A percentile compares a stretch with the other conserved stretches of the same genome.
phyloP scores from a whole-genome alignment of 2,329 filamentous ascomycete species.

The Hymenoscyphus salicellus region DNA sequence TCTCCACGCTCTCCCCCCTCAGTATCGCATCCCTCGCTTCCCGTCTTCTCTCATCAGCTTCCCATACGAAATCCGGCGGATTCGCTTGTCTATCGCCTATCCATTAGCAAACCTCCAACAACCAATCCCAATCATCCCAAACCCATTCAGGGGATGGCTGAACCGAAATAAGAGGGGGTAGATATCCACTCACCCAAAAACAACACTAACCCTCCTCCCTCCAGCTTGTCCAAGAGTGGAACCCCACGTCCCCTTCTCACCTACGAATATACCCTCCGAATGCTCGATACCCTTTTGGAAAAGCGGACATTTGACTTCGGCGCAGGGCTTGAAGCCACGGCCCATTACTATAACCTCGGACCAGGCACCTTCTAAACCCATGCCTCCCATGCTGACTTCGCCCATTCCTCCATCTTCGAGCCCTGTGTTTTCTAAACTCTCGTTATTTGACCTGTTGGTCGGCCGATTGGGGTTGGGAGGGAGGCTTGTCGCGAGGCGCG shows the following conservation, averaged over 20 bases:
- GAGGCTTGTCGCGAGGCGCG: neutral
- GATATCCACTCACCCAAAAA: neutral
- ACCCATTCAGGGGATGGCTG: no score
- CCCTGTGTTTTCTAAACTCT: neutral
- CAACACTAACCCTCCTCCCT: neutral
- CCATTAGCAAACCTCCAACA: no score
- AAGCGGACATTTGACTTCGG: neutral
- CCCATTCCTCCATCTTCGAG: neutral
- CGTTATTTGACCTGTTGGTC: neutral
- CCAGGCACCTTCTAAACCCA: neutral
- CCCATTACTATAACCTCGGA: neutral
- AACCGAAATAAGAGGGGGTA: neutral
- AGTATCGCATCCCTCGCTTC: slow-evolving; percentile 11
- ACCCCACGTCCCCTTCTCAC: neutral
- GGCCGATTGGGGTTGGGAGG: neutral
- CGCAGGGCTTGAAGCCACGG: neutral
- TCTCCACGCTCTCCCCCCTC: slow-evolving; percentile 14
- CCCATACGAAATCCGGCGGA: slow-evolving; percentile 17
- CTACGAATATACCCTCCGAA: neutral
- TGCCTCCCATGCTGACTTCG: neutral
- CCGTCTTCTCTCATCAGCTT: slow-evolving; percentile 8
- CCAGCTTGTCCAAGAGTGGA: neutral
- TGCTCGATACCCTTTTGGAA: neutral
- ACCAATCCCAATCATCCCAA: no score
- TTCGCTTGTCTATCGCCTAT: slow-evolving; percentile 15